Conservation (phyloP, 2,329 filamentous ascomycete species). For the Aureobasidium subglaciale region DNA sequence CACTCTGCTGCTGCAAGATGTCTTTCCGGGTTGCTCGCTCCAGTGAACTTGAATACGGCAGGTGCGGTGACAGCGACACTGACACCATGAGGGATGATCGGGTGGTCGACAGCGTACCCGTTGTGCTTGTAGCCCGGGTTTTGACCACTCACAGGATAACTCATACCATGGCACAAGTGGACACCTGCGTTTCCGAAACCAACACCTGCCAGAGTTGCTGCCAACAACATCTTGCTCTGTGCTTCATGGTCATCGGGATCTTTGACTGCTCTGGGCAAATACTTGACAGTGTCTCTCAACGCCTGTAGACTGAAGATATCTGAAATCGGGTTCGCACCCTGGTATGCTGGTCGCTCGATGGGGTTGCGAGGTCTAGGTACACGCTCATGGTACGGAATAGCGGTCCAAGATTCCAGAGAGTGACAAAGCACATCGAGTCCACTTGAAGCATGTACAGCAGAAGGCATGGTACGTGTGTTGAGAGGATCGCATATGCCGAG, state of each 20-base stretch:
- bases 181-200: conserved; percentile 98
- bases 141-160: conserved; percentile 91
- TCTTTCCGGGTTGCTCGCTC: conserved; percentile 80
- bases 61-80: conserved; percentile 90
- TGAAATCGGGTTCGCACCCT: conserved; percentile 94
- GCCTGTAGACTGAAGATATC: conserved; percentile 94
- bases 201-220: conserved; percentile 86
- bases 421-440: conserved; percentile 95
- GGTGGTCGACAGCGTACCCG: conserved; percentile 69
- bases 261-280: conserved; percentile 77
- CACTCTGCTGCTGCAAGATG: conserved; percentile 83
- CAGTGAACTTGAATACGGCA: conserved; percentile 90
- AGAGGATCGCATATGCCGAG: conserved; percentile 79
- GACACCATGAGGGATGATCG: conserved; percentile 93
- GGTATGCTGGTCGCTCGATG: conserved; percentile 85
- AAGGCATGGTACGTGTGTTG: conserved; percentile 94
- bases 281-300: conserved; percentile 77
- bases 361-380: conserved; percentile 80
- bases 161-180: conserved; percentile 87
- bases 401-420: conserved; percentile 92
- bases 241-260: conserved; percentile 90
- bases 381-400: conserved; percentile 87
- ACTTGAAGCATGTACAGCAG: conserved; percentile 83
- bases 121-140: conserved; percentile 84
- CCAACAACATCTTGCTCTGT: conserved; percentile 90